A percentile compares a stretch with the other conserved stretches of the same genome.
phyloP scores from a whole-genome alignment of 1,284 basidiomycete genomes.

The Leccinum olivaceoglutinosum region DNA sequence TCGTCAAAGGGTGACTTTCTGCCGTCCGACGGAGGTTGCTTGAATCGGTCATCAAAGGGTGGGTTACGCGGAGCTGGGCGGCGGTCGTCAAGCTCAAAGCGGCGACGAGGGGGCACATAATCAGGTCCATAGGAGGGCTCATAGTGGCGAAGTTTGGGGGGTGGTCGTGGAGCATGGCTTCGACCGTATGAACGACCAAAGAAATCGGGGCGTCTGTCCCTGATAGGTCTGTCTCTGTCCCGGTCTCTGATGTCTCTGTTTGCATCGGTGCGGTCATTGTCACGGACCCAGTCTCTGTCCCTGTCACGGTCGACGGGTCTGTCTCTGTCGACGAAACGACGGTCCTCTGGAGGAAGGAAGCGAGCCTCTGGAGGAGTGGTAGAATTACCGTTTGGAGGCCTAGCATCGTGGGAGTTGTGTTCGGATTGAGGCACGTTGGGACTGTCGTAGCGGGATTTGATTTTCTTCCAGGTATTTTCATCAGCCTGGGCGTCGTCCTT shows the following conservation, averaged over 20 bases:
- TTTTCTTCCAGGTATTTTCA: no score
- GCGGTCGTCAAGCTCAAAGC: conserved; percentile 30
- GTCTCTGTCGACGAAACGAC: conserved; percentile 6
- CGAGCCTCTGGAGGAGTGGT: conserved; percentile 10
- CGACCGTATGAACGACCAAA: conserved; percentile 34
- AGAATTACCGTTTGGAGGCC: conserved; percentile 6
- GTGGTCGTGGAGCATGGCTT: conserved; percentile 36
- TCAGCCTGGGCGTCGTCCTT: no score
- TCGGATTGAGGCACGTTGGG: conserved; percentile 2
- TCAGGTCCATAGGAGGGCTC: conserved; percentile 34
- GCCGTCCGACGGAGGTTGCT: conserved; percentile 22
- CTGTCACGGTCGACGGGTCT: neutral
- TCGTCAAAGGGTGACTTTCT: conserved; percentile 26
- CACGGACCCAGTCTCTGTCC: conserved; percentile 30
- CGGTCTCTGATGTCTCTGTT: conserved; percentile 31
- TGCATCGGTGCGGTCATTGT: conserved; percentile 23
- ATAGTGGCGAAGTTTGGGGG: conserved; percentile 39
- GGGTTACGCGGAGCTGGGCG: conserved; percentile 16
- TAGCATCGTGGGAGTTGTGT: neutral
- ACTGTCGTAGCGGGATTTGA: conserved; percentile 16
- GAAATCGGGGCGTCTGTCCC: conserved; percentile 31
- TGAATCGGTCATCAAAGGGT: conserved; percentile 16
- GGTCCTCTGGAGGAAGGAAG: conserved; percentile 19
- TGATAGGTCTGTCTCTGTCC: conserved; percentile 31
- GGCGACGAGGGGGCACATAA: conserved; percentile 28